phyloP scores from a whole-genome alignment of 306 rosid genomes.

The Quercus ilex region DNA sequence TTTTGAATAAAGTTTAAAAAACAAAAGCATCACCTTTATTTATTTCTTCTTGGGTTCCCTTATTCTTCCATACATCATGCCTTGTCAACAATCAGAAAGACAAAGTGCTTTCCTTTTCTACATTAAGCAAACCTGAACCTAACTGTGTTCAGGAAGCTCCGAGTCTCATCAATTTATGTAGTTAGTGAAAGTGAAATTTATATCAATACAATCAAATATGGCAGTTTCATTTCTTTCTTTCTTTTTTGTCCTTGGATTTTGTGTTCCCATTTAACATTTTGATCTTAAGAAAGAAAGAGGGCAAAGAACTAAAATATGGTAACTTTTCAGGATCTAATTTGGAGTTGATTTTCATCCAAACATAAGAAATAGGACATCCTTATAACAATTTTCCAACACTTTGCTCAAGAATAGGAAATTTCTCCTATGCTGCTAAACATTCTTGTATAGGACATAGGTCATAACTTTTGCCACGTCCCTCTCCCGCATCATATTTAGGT shows the following conservation, averaged over 20 bases:
- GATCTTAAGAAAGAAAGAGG: too few species aligned
- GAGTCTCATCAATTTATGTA: background rate
- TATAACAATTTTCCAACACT: background rate
- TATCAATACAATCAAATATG: background rate
- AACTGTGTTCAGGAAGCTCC: conserved; percentile 34
- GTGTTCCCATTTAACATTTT: too few species aligned
- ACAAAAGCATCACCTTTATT: conserved; percentile 56
- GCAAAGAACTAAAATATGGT: too few species aligned
- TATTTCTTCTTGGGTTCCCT: conserved; percentile 26
- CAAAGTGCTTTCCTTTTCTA: conserved; percentile 27
- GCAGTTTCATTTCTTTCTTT: background rate
- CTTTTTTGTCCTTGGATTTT: background rate
- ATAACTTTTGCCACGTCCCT: conserved; percentile 39
- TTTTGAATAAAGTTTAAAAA: conserved; percentile 56
- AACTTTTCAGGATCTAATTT: too few species aligned
- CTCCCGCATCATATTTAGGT: conserved; percentile 31
- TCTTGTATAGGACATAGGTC: conserved; percentile 12
- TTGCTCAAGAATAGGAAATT: conserved; percentile 4
- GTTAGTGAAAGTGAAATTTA: background rate
- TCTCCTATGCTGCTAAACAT: conserved; percentile 2
- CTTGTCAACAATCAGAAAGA: conserved; percentile 38
- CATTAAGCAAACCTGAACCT: conserved; percentile 23
- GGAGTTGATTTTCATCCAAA: too few species aligned
- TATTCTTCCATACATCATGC: conserved; percentile 30
- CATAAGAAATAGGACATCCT: too few species aligned